A percentile compares a stretch with the other conserved stretches of the same genome.
Evolutionary conservation across 2,329 filamentous ascomycete species (phyloP).

Genomic region (Apiospora hydei): DNA sequence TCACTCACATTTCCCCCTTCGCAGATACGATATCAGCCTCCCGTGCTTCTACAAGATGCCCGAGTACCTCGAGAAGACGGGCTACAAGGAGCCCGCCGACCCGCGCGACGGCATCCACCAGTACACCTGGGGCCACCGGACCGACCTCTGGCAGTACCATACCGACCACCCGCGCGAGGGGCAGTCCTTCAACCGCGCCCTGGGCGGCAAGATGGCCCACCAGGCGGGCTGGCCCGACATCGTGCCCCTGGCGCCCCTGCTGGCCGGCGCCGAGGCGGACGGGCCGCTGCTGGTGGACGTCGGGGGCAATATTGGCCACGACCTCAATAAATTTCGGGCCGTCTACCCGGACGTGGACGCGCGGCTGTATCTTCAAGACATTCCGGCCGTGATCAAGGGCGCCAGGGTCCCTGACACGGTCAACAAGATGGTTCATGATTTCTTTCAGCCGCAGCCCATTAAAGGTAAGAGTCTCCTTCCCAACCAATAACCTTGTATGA

Average conservation of each 20-base stretch:
- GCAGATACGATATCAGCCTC: constrained; percentile 34
- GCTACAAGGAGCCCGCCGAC: constrained; percentile 23
- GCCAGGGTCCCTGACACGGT: neutral
- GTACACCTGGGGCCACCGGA: neutral
- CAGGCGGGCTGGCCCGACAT: neutral
- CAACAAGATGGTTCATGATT: neutral
- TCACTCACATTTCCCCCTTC: neutral
- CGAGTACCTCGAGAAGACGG: constrained; percentile 30
- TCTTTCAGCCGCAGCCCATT: neutral
- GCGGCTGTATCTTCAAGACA: neutral
- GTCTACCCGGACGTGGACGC: constrained; percentile 30
- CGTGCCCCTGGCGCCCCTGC: neutral
- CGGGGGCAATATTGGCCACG: constrained; percentile 31
- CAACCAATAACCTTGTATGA: too few species aligned
- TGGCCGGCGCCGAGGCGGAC: neutral
- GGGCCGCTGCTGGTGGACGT: constrained; percentile 27
- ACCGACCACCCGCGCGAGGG: neutral
- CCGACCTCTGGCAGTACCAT: neutral
- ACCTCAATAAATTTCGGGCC: constrained; percentile 25
- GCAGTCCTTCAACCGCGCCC: neutral
- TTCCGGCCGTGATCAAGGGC: neutral
- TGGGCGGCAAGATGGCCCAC: neutral
- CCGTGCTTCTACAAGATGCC: constrained; percentile 35
- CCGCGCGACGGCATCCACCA: neutral
- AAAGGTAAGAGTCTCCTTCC: neutral